phyloP scores from a whole-genome alignment of 257 asterid genomes.

The Nicotiana tomentosiformis region DNA sequence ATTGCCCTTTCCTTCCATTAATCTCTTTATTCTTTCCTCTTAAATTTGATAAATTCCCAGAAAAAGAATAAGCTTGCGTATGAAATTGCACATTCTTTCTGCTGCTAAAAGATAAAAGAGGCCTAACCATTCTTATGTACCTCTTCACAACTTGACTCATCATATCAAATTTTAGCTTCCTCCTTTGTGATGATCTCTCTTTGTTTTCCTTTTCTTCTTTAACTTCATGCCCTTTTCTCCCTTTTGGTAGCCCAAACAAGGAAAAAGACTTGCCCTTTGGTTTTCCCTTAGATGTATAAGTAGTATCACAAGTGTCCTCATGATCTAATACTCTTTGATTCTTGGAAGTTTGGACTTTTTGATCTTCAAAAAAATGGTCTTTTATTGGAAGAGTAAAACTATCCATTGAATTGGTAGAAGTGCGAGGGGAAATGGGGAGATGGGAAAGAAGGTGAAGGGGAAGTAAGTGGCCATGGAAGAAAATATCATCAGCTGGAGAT shows the following conservation, averaged over 20 bases:
- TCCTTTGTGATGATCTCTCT: constrained; percentile 24
- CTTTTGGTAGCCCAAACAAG: constrained; percentile 40
- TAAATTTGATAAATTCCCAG: constrained; percentile 47
- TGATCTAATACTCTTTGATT: not conserved
- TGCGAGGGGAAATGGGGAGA: constrained; percentile 63
- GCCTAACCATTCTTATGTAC: constrained; percentile 57
- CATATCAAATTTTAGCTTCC: constrained; percentile 39
- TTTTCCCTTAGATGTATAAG: constrained; percentile 18
- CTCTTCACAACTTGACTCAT: constrained; percentile 44
- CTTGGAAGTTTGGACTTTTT: not conserved
- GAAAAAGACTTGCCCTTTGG: constrained; percentile 56
- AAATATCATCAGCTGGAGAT: constrained; percentile 94
- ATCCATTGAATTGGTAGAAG: constrained; percentile 61
- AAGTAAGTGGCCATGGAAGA: constrained; percentile 89
- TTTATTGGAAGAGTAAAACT: constrained; percentile 57
- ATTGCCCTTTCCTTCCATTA: constrained; percentile 20
- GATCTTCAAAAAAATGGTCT: constrained; percentile 16
- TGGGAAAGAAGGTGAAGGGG: constrained; percentile 87
- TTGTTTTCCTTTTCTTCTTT: constrained; percentile 14
- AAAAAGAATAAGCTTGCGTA: constrained; percentile 44
- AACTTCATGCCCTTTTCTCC: constrained; percentile 28
- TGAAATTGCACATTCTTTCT: constrained; percentile 19
- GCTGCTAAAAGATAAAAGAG: constrained; percentile 34
- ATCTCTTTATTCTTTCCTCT: constrained; percentile 4
- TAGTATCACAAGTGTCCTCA: not conserved